Evolutionary conservation across 139 green algal species (phyloP), one percentile per base, ranked within the genome.

Genomic region (Gonium pectorale): DNA sequence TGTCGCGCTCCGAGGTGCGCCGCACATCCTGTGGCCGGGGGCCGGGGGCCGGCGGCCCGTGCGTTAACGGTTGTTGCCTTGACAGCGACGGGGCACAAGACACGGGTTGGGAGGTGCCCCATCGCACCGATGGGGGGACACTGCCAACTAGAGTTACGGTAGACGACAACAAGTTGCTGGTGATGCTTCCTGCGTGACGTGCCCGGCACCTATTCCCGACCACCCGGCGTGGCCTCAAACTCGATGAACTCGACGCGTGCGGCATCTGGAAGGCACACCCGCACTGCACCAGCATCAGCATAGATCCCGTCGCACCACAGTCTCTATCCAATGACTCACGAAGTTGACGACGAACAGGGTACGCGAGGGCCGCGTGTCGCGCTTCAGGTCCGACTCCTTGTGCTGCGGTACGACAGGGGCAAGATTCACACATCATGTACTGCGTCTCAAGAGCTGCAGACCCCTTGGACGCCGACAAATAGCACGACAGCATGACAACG

Each of bases 1-100:
- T 37, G 64, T 97, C 93, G 8, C 89, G 78, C 54, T 94, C 92
- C 5, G 86, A 67, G 8, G 90, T 94, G 31, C 41, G 66, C 29
- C 60, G 60, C 13, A 56, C 49, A 17, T 56, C 49, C 49, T 56
- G 49, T 17, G 49, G 13, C 13, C 13, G 49, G 49, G 17, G 49
- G 49, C 17, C n/a, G n/a, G n/a, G n/a, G n/a, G n/a, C n/a, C n/a
- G n/a, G n/a, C n/a, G n/a, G n/a, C n/a, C n/a, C n/a, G n/a, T n/a
- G n/a, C n/a, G n/a, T n/a, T n/a, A n/a, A n/a, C n/a, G n/a, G n/a
- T n/a, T n/a, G n/a, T n/a, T n/a, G n/a, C n/a, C n/a, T 56, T 13
- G 13, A 56, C 49, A 56, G 49, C 13, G 49, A 56, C 49, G 17
- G 13, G 49, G 17, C 13, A 26, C 13, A 56, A 17, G 49, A 13